A percentile compares a stretch with the other conserved stretches of the same genome.
Conservation (phyloP, 371 early-diverging fungal species). For the Caulochytrium protostelioides region DNA sequence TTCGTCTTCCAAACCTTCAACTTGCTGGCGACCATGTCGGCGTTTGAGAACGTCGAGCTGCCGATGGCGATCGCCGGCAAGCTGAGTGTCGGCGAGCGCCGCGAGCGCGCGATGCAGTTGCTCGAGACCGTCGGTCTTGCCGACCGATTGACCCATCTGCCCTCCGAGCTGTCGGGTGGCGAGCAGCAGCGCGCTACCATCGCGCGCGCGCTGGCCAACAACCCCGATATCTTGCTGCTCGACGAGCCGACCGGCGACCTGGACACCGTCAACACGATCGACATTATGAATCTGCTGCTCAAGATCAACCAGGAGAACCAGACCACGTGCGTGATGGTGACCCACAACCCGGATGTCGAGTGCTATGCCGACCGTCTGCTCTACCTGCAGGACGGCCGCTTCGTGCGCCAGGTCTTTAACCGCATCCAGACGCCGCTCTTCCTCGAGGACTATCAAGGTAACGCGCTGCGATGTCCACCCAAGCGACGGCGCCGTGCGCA, state of each 20-base stretch:
- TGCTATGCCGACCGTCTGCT: constrained; percentile 13
- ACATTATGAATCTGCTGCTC: constrained; percentile 11
- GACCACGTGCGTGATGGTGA: constrained; percentile 13
- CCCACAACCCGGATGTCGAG: constrained; percentile 15
- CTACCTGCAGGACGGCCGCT: constrained; percentile 10
- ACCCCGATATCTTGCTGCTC: constrained; percentile 13
- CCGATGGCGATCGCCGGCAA: constrained; percentile 12
- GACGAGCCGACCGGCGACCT: constrained; percentile 25
- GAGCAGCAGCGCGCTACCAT: constrained; percentile 15
- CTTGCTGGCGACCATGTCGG: constrained; percentile 11
- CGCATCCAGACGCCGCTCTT: constrained; percentile 6
- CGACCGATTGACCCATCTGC: constrained; percentile 12
- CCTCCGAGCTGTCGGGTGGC: constrained; percentile 14
- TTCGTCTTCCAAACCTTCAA: constrained; percentile 15
- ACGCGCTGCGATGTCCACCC: too few species aligned
- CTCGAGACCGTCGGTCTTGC: constrained; percentile 9
- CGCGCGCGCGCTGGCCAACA: constrained; percentile 13
- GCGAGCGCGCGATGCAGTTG: constrained; percentile 5
- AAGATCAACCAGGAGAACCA: constrained; percentile 7
- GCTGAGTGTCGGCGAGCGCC: constrained; percentile 1
- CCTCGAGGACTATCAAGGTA: constrained; percentile 6
- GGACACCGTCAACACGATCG: constrained; percentile 12
- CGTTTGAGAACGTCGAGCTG: constrained; percentile 14
- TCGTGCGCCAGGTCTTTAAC: constrained; percentile 9
- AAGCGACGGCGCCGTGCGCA: too few species aligned